Evolutionary conservation across 306 rosid species (phyloP).

Genomic region (Gillenia trifoliata): DNA sequence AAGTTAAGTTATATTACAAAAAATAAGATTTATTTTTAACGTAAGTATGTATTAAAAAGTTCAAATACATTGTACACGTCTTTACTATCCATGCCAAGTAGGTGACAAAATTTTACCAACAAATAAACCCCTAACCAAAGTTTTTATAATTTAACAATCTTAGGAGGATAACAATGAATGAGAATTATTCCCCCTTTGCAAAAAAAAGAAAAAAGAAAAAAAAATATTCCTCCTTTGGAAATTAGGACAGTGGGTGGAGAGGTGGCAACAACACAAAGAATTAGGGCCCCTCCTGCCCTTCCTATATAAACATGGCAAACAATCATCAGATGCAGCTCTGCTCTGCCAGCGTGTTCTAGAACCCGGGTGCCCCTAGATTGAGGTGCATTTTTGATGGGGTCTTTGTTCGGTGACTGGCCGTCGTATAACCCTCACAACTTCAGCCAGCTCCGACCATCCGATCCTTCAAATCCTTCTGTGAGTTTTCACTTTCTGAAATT

Average conservation of each 20-base stretch:
- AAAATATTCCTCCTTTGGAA: too few relatives aligned
- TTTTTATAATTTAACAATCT: too few relatives aligned
- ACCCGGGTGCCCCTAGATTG: constrained; percentile 14
- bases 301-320: neutral
- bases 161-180: too few relatives aligned
- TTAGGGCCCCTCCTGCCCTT: neutral
- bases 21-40: too few relatives aligned
- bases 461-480: constrained; percentile 82
- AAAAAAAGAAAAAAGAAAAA: too few relatives aligned
- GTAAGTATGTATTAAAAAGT: too few relatives aligned
- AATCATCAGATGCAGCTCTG: neutral
- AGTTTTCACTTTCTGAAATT: constrained; percentile 26
- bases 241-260: neutral
- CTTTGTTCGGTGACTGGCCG: constrained; percentile 80
- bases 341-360: neutral
- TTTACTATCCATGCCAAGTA: too few relatives aligned
- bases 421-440: constrained; percentile 90
- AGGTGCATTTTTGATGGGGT: constrained; percentile 54
- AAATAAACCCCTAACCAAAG: too few relatives aligned
- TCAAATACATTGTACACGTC: too few relatives aligned
- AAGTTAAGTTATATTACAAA: too few relatives aligned
- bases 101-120: too few relatives aligned
- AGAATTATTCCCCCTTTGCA: too few relatives aligned
- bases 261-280: neutral
- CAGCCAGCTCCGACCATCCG: constrained; percentile 86